A percentile compares a stretch with the other conserved stretches of the same genome.
Evolutionary conservation across 176 grass and related monocot genomes (phyloP).

Genomic region (Guadua angustifolia): DNA sequence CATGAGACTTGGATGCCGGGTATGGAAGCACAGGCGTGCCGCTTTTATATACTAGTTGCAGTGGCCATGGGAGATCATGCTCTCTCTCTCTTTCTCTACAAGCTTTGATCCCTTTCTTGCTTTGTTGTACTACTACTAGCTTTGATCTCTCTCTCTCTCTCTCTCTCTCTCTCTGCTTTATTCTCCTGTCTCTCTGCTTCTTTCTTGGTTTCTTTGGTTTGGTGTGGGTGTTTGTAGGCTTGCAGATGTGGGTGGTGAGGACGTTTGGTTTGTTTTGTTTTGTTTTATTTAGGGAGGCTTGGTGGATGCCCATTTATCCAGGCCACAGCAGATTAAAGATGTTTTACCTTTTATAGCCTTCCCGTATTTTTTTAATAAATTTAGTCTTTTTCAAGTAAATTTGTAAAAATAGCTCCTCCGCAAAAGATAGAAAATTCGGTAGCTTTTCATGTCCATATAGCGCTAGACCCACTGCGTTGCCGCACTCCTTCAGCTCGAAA

Average conservation of each 20-base stretch:
- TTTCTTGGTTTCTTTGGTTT: background rate
- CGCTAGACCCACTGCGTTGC: too few relatives aligned
- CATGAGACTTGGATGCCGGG: slow-evolving; percentile 25
- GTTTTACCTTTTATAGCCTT: too few relatives aligned
- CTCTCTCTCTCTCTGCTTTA: slow-evolving; percentile 40
- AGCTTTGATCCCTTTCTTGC: background rate
- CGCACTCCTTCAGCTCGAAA: too few relatives aligned
- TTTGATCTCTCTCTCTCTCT: slow-evolving; percentile 1
- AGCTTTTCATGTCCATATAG: too few relatives aligned
- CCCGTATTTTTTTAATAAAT: too few relatives aligned
- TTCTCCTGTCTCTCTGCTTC: background rate
- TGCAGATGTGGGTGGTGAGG: slow-evolving; percentile 12
- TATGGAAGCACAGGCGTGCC: background rate
- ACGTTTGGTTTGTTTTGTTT: background rate
- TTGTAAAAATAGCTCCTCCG: too few relatives aligned
- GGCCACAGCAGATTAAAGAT: slow-evolving; percentile 30
- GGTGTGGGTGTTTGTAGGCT: background rate
- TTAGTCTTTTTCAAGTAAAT: too few relatives aligned
- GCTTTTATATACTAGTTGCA: slow-evolving; percentile 37
- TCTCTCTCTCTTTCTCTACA: background rate
- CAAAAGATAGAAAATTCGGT: too few relatives aligned
- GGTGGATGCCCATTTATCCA: slow-evolving; percentile 52
- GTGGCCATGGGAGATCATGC: slow-evolving; percentile 30
- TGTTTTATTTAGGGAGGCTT: background rate
- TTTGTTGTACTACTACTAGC: background rate